Base-by-base conservation (phyloP, 2,329 filamentous ascomycete species). In the Colletotrichum simmondsii region DNA sequence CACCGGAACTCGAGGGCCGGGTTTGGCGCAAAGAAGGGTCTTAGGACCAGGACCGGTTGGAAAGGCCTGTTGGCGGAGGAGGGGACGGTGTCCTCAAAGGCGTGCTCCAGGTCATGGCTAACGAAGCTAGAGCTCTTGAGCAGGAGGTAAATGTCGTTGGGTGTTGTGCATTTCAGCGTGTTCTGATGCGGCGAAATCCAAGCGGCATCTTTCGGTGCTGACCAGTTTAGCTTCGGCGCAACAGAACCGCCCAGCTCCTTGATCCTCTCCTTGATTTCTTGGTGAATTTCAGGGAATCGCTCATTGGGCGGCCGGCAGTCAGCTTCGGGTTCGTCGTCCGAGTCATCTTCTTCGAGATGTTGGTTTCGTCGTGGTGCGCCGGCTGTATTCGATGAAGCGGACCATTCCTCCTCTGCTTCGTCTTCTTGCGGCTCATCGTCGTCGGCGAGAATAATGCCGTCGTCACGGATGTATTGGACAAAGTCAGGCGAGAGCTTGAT, bases 221-320 rank as follows among this genome's bases (percentile, higher is more conserved):
- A 98, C 97, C 97, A 99, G 85, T 98, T 98, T 59, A 99, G 86
- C 83, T 99, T 99, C 0, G 97, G 97, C 2, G 93, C 92, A 10
- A 98, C 95, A 73, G 92, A 91, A 72, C 96, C 96, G 19, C 94
- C 95, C 1, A 98, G 89, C 77, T 95, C 93, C 14, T 87, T 83
- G 74, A 99, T 98, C 54, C 90, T 93, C 28, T 90, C 86, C 80
- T 92, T 93, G 81, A 99, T 95, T 69, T 89, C 83, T 57, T 91
- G 86, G 82, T 99, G 97, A 2, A 95, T 89, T 46, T 94, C 92
- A 10, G 91, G 83, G 83, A 94, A 91, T 49, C 89, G 85, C 77
- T 86, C 78, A 80, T 92, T 88, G 26, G 90, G 89, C 3, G 82
- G 87, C 12, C 75, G 78, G 16, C 81, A 73, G 68, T 80, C 56